Evolutionary conservation across 345 rosid genomes (phyloP).

Genomic region (Erysimum cheiranthoides): DNA sequence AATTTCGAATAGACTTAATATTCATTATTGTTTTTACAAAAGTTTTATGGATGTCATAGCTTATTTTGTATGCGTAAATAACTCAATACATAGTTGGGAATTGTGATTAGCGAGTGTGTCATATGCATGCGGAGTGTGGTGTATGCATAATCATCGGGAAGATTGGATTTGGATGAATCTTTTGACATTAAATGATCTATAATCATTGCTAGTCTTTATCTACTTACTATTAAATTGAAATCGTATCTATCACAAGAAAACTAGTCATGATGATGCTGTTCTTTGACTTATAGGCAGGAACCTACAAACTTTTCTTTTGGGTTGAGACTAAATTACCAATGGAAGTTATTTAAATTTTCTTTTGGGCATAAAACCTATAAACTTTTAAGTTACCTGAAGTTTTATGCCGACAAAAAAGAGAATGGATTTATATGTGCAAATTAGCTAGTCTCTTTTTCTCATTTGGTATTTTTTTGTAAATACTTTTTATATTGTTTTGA

Average conservation of each 20-base stretch:
- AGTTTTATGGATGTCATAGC: background rate
- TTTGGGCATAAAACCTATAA: slow-evolving; percentile 13
- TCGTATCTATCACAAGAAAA: slow-evolving; percentile 42
- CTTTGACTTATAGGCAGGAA: slow-evolving; percentile 35
- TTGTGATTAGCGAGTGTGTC: background rate
- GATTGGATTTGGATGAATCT: slow-evolving; percentile 34
- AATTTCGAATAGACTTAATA: background rate
- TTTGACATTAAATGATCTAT: slow-evolving; percentile 40
- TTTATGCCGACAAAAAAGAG: background rate
- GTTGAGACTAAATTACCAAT: background rate
- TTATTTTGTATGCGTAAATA: background rate
- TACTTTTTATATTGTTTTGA: background rate
- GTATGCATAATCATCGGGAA: background rate
- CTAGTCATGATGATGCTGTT: slow-evolving; percentile 44
- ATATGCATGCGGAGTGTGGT: background rate
- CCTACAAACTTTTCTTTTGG: slow-evolving; percentile 26
- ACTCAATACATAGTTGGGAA: background rate
- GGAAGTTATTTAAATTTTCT: background rate
- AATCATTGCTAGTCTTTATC: slow-evolving; percentile 19
- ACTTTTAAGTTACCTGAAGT: background rate
- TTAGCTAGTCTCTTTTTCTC: background rate
- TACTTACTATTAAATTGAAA: slow-evolving; percentile 12
- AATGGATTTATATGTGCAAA: background rate
- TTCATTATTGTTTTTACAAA: background rate
- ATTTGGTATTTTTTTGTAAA: background rate